Percentiles rank a stretch among this genome's conserved stretches.
Conservation (phyloP, 2,329 filamentous ascomycete species). For the Dactylellina sp. region DNA sequence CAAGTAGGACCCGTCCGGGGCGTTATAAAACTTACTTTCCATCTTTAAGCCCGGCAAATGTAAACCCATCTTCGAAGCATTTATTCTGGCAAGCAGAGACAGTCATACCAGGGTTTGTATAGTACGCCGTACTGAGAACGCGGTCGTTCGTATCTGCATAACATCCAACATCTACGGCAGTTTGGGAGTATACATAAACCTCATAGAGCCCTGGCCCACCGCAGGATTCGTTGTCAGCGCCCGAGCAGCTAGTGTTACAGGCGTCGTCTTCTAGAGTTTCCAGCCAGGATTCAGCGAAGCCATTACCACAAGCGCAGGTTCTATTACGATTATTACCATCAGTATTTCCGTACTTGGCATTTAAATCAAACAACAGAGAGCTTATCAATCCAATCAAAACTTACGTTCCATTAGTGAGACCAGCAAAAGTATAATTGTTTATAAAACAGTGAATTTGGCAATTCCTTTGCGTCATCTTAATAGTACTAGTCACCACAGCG, state of each 20-base stretch:
- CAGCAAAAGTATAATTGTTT: not conserved
- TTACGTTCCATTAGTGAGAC: conserved; percentile 22
- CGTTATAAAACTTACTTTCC: conserved; percentile 18
- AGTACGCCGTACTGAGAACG: not conserved
- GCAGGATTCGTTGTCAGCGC: not conserved
- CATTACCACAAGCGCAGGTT: conserved; percentile 9
- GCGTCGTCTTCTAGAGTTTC: not conserved
- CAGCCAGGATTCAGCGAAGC: not conserved
- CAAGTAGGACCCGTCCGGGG: not conserved
- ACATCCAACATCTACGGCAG: not conserved
- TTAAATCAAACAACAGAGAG: no score
- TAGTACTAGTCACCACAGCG: no score
- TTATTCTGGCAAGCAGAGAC: not conserved
- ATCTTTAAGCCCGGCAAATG: conserved; percentile 9
- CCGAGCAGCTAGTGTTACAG: not conserved
- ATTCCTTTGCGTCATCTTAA: not conserved
- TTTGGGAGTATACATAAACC: not conserved
- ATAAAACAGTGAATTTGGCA: conserved; percentile 4
- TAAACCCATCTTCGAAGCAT: conserved; percentile 1
- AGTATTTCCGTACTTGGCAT: no score
- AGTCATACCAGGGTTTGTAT: not conserved
- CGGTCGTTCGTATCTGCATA: conserved; percentile 5
- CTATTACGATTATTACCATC: no score
- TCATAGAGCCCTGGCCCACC: not conserved
- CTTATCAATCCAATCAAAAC: no score